Evolutionary conservation across 2,329 filamentous ascomycete species (phyloP), one percentile per base, ranked within the genome.

Genomic region (Dothiorella sarmentorum): DNA sequence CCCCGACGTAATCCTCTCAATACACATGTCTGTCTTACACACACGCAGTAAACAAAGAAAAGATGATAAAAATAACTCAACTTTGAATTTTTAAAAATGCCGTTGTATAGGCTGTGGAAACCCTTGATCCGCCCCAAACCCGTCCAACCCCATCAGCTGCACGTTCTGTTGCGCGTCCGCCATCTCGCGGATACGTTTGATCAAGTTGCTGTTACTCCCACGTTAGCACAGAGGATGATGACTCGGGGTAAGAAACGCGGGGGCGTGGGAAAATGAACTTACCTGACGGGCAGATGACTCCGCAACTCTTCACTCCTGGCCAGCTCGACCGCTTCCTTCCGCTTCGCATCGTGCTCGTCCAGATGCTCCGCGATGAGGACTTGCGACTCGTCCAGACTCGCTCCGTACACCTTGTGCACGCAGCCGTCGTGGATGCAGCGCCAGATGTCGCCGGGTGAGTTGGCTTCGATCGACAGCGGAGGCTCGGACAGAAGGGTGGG

Each of bases 341-440:
- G 74, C 60, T 83, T 81, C 52, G 78, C 75, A 38, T 84, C 81
- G 66, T 90, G 87, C 55, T 82, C 75, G 37, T 76, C 76, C 62
- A 86, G 81, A 67, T 91, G 88, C 47, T 81, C 75, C 17, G 76
- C 77, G 44, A 90, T 86, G 9, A 82, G 72, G 4, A 77, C 73
- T 60, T 83, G 80, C 22, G 82, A 82, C 0, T 79, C 76, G 3
- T 79, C 72, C 40, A 81, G 77, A 43, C 84, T 80, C n/a, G 83
- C 84, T 2, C 79, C 80, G 61, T 85, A 85, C 10, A 90, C 83
- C 38, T 85, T 78, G 64, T 85, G 85, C 35, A 74, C 74, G 66
- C 88, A 91, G 22, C 81, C 85, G 10, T 84, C 82, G 61, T 87
- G 79, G 4, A 81, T 80, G 65, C 88, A 91, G 1, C 75, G 76